These are phyloP conservation scores for Salix purpurea DNA, from an alignment of 345 rosid species.

Conservation along the genomic window DNA sequence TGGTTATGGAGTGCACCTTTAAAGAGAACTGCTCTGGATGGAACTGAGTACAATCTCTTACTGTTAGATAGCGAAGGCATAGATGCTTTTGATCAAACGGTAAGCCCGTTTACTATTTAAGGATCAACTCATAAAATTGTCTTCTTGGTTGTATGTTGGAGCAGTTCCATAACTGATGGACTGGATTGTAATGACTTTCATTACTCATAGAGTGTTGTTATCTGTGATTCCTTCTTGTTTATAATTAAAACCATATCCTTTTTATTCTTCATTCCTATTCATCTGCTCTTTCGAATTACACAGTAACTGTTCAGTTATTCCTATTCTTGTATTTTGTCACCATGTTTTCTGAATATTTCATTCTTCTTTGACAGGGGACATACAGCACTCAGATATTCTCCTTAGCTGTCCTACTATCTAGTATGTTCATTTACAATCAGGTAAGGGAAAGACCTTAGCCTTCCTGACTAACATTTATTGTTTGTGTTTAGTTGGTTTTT, in stretches of 20 bases:
- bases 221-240: background rate
- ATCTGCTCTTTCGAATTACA: background rate
- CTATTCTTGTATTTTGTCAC: background rate
- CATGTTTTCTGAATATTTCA: constrained; percentile 2
- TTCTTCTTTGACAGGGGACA: constrained; percentile 63
- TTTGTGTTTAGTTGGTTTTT: background rate
- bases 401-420: constrained; percentile 88
- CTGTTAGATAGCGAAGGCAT: constrained; percentile 95
- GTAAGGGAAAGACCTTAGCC: constrained; percentile 28
- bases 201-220: background rate
- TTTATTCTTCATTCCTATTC: background rate
- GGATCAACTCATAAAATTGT: background rate
- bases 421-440: constrained; percentile 98
- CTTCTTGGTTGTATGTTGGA: background rate
- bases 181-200: background rate
- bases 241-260: background rate
- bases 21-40: constrained; percentile 87
- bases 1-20: constrained; percentile 99
- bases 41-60: constrained; percentile 84
- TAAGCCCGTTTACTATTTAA: constrained; percentile 25
- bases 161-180: background rate
- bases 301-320: background rate
- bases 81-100: constrained; percentile 97
- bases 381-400: constrained; percentile 99
- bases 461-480: background rate